Evolutionary conservation across 139 green algal species (phyloP).

Genomic region (Desmodesmus armatus): DNA sequence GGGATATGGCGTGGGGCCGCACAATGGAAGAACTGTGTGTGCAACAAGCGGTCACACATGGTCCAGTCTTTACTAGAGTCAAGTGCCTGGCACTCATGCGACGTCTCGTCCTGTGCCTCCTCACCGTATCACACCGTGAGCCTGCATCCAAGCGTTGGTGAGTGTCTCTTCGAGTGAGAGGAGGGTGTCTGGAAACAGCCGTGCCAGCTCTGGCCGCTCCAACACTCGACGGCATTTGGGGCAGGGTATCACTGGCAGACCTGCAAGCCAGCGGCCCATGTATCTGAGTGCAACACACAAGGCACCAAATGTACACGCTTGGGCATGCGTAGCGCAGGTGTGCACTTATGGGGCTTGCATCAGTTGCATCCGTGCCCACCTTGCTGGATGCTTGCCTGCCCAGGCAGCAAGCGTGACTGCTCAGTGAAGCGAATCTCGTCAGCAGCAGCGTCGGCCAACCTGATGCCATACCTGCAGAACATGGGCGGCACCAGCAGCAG

Average conservation of each 20-base stretch:
- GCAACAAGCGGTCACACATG: too few species aligned
- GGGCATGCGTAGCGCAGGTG: too few species aligned
- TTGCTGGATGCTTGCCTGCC: not conserved
- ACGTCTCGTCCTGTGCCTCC: too few species aligned
- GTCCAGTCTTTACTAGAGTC: too few species aligned
- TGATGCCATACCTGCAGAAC: too few species aligned
- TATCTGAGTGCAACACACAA: too few species aligned
- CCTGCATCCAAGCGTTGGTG: slow-evolving; percentile 30
- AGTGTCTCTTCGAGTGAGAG: slow-evolving; percentile 20
- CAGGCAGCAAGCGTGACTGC: not conserved
- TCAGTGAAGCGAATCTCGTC: slow-evolving; percentile 42
- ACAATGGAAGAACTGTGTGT: too few species aligned
- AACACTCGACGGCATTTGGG: not conserved
- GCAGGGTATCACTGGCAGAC: slow-evolving; percentile 22
- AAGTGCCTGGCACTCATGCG: too few species aligned
- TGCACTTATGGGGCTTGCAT: not conserved
- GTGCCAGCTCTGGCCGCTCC: not conserved
- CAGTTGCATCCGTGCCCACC: too few species aligned
- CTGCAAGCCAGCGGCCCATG: not conserved
- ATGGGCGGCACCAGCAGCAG: too few species aligned
- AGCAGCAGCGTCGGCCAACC: too few species aligned
- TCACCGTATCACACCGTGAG: slow-evolving; percentile 24
- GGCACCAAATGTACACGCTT: not conserved
- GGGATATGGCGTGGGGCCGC: too few species aligned
- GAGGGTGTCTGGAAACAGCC: slow-evolving; percentile 3